Base-by-base conservation (phyloP, 306 rosid species). In the Boehmeria nivea region DNA sequence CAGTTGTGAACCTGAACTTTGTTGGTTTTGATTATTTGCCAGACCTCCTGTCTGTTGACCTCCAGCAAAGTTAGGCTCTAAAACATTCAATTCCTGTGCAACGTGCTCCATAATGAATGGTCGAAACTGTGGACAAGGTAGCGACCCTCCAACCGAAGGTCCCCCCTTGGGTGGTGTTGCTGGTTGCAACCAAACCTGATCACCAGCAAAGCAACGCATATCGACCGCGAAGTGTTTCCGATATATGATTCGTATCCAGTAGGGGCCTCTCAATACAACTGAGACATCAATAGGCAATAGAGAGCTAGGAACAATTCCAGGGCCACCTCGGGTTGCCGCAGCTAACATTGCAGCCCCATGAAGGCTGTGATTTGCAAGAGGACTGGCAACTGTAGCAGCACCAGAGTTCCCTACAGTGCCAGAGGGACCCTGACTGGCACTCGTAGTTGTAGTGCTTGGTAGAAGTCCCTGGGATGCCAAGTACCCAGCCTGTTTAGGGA, bases 121-220 rank as follows among this genome's bases (percentile, higher is more conserved):
- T 45, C 99, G 87, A 63, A 93, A 93, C 70, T 93, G 99, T 27
- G 99, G 99, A 65, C 99, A 93, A 17, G 99, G 96, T 34, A 93
- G 66, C 58, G 99, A 93, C 51, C 96, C 99, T 69, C 99, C 99
- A 64, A 85, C 50, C 61, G 79, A 71, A 58, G 82, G 84, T 15
- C 90, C 95, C 68, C 82, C 96, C 68, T 83, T 85, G 39, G 99
- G 95, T 14, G 96, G 99, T 23, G 99, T 93, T 63, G 99, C 96
- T 42, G 99, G 99, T 78, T 93, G 99, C 78, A 93, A 59, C 99
- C 99, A 93, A 34, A 93, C 99, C 77, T 93, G 99, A 73, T 93
- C 99, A 70, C 99, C 99, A 3, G 99, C 95, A 77, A 87, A 87
- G 83, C 99, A 93, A 10, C 99, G 99, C 99, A 93, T 93, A 78